A percentile compares a stretch with the other conserved stretches of the same genome.
Conservation (phyloP, 1,284 basidiomycete species). For the Tilletia setariae region DNA sequence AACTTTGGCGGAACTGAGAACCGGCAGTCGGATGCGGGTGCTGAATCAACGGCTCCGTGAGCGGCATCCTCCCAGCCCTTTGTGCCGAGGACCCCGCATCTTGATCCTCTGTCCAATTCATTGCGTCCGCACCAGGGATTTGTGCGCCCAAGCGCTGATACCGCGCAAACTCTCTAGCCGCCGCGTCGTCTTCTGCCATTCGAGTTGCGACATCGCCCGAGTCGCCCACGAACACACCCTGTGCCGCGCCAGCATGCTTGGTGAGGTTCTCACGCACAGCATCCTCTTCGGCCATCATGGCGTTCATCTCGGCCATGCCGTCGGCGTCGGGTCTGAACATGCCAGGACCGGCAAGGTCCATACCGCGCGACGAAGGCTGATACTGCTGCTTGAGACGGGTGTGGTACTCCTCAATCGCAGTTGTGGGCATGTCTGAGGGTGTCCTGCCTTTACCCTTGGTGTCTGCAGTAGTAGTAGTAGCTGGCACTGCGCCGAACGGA, state of each 20-base stretch:
- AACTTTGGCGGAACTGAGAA: not conserved
- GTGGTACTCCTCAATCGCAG: conserved; percentile 14
- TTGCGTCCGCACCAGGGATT: conserved; percentile 30
- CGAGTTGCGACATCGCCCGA: conserved; percentile 41
- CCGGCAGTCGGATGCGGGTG: no score
- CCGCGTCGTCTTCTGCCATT: conserved; percentile 47
- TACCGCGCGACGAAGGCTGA: not conserved
- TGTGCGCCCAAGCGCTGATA: conserved; percentile 39
- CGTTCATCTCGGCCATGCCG: conserved; percentile 21
- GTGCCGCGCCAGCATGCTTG: conserved; percentile 17
- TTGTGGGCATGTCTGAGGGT: not conserved
- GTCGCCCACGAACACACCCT: conserved; percentile 43
- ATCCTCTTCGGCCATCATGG: conserved; percentile 51
- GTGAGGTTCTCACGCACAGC: conserved; percentile 32
- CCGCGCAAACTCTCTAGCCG: conserved; percentile 41
- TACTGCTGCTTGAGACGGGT: conserved; percentile 1
- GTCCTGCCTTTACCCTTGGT: conserved; percentile 39
- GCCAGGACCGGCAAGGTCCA: not conserved
- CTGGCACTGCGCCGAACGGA: not conserved
- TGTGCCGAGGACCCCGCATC: not conserved
- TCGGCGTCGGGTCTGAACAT: not conserved
- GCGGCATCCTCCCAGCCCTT: no score
- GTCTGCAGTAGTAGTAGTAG: conserved; percentile 17
- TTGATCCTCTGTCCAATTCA: not conserved
- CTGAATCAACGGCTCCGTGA: no score